Evolutionary conservation across 192 early-diverging fungal genomes (phyloP), one percentile per base, ranked within the genome.

Genomic region (Geranomyces michiganensis): DNA sequence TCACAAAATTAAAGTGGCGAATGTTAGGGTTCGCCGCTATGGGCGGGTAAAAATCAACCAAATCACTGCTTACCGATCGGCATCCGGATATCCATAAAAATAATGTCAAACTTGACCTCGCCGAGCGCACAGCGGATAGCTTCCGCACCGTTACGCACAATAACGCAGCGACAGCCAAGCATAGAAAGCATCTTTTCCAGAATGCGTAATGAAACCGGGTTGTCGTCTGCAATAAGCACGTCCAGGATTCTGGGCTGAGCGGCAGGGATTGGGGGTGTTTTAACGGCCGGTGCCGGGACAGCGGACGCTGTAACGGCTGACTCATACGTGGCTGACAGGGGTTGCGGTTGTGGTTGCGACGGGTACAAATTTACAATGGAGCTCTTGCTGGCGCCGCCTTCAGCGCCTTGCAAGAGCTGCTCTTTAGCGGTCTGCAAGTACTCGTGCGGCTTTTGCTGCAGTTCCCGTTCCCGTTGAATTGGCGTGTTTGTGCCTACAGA

Each of bases 1-100:
- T 27, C 30, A 33, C 51, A 6, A 33, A 70, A 44, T 41, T 61
- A 53, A 2, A 67, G 1, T 70, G 33, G 77, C 3, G 36, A 41
- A 41, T 41, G 36, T 41, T 10, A 41, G 36, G 5, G 10, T 41
- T 41, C 10, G 36, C n/a, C n/a, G n/a, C 46, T n/a, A 47, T n/a
- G 46, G n/a, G 13, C 46, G 19, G 26, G 13, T 12, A 36, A 13
- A 48, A 14, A n/a, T n/a, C n/a, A n/a, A n/a, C n/a, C n/a, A n/a
- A n/a, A n/a, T n/a, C n/a, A n/a, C n/a, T 29, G 19, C 36, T 1
- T 90, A 94, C 91, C 83, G 43, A 95, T 91, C n/a, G 94, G 94
- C 92, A 96, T 95, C 12, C 90, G 84, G 17, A 92, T 89, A 65
- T 94, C 93, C 92, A 96, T 93, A 69, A 98, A 96, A 58, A 98